phyloP scores from a whole-genome alignment of 768 basidiomycete genomes.

The Boletus rubropictus region DNA sequence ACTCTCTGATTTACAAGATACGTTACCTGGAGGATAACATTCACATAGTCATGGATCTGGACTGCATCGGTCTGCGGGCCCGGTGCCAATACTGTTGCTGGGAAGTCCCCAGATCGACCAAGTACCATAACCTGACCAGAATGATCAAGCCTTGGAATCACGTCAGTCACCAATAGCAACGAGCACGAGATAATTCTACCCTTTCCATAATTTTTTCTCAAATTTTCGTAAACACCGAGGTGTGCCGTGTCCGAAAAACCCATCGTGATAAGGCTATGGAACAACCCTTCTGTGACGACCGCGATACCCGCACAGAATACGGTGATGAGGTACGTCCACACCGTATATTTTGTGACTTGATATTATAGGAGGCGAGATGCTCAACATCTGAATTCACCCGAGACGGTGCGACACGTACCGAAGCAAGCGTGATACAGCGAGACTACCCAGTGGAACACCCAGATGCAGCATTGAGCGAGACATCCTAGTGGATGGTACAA shows the following conservation, averaged over 20 bases:
- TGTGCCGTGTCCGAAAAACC: slow-evolving; percentile 5
- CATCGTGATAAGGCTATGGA: slow-evolving; percentile 16
- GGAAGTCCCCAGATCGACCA: not conserved
- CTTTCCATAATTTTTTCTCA: slow-evolving; percentile 13
- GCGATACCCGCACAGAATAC: slow-evolving; percentile 13
- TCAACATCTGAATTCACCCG: not conserved
- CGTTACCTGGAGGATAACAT: not conserved
- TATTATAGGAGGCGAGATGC: not conserved
- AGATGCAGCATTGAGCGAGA: slow-evolving; percentile 20
- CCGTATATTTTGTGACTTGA: slow-evolving; percentile 12
- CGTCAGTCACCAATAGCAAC: not conserved
- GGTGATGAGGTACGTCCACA: slow-evolving; percentile 16
- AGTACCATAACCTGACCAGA: slow-evolving; percentile 17
- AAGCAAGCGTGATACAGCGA: slow-evolving; percentile 18
- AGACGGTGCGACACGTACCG: slow-evolving; percentile 2
- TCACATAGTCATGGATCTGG: slow-evolving; percentile 20
- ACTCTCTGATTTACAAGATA: not conserved
- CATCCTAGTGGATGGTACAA: slow-evolving; percentile 24
- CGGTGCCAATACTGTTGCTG: not conserved
- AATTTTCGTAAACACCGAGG: slow-evolving; percentile 16
- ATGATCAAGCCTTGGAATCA: slow-evolving; percentile 6
- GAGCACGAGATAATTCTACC: not conserved
- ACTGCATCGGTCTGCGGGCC: not conserved
- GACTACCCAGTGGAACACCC: slow-evolving; percentile 23
- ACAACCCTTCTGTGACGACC: slow-evolving; percentile 17